Percentiles rank a stretch among this genome's conserved stretches.
Evolutionary conservation across 495 filamentous ascomycete genomes (phyloP).

Genomic region (Cenococcum geophilum): DNA sequence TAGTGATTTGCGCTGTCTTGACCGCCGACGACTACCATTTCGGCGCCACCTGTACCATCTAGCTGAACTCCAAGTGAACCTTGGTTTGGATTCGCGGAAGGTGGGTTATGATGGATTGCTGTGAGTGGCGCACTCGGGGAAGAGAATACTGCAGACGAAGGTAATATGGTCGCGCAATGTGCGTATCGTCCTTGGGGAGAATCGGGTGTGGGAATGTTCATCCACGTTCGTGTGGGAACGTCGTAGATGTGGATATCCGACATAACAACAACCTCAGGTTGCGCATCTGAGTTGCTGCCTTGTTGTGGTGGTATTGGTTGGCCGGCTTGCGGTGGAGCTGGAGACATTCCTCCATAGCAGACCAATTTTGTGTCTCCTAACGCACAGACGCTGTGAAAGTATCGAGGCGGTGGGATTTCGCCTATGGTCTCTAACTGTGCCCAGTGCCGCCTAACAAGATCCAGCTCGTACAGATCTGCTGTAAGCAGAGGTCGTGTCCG

Average conservation of each 20-base stretch:
- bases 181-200: conserved; percentile 92
- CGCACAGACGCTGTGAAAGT: conserved; percentile 93
- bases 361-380: conserved; percentile 93
- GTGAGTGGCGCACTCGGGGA: conserved; percentile 76
- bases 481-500: conserved; percentile 76
- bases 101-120: conserved; percentile 82
- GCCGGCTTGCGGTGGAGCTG: conserved; percentile 47
- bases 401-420: conserved; percentile 81
- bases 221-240: conserved; percentile 79
- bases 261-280: conserved; percentile 92
- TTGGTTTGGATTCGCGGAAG: conserved; percentile 70
- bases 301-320: conserved; percentile 37
- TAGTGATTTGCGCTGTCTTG: conserved; percentile 98
- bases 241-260: conserved; percentile 97
- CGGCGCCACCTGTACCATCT: conserved; percentile 85
- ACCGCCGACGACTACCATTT: conserved; percentile 95
- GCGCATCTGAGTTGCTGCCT: conserved; percentile 52
- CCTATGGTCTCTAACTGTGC: conserved; percentile 76
- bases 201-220: conserved; percentile 69
- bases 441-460: conserved; percentile 89
- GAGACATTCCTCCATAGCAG: conserved; percentile 97
- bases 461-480: conserved; percentile 84
- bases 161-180: conserved; percentile 89
- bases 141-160: conserved; percentile 78
- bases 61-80: conserved; percentile 78